phyloP scores from a whole-genome alignment of 768 basidiomycete species.

The Brasilioporus rufonigricans region DNA sequence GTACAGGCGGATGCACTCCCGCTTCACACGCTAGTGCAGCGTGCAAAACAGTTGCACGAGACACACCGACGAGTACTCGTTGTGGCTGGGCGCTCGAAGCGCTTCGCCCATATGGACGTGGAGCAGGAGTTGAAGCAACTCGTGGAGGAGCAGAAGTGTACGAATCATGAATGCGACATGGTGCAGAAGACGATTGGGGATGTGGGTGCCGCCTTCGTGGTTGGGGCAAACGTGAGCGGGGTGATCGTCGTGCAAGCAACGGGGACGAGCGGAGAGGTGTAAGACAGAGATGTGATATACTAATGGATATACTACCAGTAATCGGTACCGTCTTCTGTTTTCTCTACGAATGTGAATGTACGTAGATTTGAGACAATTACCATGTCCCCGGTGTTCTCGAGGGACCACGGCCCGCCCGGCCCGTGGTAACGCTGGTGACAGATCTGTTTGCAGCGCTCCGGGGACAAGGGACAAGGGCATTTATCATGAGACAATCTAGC shows the following conservation, averaged over 20 bases:
- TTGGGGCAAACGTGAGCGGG: conserved; percentile 56
- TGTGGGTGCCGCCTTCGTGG: conserved; percentile 73
- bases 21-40: conserved; percentile 53
- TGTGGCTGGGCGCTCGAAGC: conserved; percentile 73
- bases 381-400: no score
- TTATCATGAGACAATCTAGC: not conserved
- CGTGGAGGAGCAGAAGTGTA: conserved; percentile 29
- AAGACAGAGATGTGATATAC: not conserved
- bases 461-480: no score
- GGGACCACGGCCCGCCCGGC: no score
- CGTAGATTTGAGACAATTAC: no score
- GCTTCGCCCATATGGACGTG: conserved; percentile 62
- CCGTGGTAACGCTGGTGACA: no score
- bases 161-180: conserved; percentile 26
- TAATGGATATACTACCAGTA: no score
- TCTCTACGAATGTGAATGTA: no score
- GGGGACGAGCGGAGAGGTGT: conserved; percentile 19
- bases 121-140: conserved; percentile 55
- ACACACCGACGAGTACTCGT: conserved; percentile 49
- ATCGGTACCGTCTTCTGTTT: no score
- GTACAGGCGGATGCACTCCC: conserved; percentile 47
- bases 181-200: conserved; percentile 85
- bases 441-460: no score
- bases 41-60: conserved; percentile 30
- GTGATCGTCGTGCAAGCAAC: conserved; percentile 69